A percentile compares a stretch with the other conserved stretches of the same genome.
Conservation (phyloP, 805 yeast genomes). For the Zygosaccharomyces kombuchaensis region DNA sequence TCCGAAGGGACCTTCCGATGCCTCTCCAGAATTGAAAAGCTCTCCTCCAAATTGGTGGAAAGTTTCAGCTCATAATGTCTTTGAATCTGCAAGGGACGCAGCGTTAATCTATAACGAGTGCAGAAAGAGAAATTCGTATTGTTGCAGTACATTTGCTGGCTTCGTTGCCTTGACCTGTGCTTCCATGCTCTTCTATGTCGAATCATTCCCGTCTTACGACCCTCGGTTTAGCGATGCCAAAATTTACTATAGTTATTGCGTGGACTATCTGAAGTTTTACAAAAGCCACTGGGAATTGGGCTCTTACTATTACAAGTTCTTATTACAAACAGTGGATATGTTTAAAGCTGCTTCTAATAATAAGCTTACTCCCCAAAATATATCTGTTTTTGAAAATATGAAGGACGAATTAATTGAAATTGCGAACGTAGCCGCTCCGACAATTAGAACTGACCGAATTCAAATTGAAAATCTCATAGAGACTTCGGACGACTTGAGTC, state of each 20-base stretch:
- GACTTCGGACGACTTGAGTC: neutral
- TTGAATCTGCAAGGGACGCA: conserved; percentile 1
- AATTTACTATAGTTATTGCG: conserved; percentile 1
- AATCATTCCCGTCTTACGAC: conserved; percentile 3
- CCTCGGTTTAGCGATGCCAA: neutral
- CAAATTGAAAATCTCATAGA: conserved; percentile 5
- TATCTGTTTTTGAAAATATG: conserved; percentile 5
- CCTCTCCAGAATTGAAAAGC: neutral
- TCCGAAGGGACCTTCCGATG: conserved; percentile 2
- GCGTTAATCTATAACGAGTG: conserved; percentile 1
- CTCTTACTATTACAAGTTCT: conserved; percentile 1
- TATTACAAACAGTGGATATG: conserved; percentile 4
- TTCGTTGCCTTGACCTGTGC: conserved; percentile 4
- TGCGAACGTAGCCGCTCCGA: conserved; percentile 3
- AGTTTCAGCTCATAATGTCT: conserved; percentile 1
- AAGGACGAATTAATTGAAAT: conserved; percentile 2
- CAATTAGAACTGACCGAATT: neutral
- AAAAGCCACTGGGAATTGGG: conserved; percentile 4
- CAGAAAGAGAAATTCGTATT: conserved; percentile 3
- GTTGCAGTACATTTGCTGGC: conserved; percentile 3
- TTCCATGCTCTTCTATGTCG: conserved; percentile 1
- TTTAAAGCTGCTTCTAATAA: conserved; percentile 2
- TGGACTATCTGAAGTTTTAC: neutral
- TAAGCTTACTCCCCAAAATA: neutral
- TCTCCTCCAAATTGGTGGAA: conserved; percentile 5